These are phyloP conservation scores for Cerioporus squamosus DNA, from an alignment of 1,284 basidiomycete species.

Conservation along the genomic window DNA sequence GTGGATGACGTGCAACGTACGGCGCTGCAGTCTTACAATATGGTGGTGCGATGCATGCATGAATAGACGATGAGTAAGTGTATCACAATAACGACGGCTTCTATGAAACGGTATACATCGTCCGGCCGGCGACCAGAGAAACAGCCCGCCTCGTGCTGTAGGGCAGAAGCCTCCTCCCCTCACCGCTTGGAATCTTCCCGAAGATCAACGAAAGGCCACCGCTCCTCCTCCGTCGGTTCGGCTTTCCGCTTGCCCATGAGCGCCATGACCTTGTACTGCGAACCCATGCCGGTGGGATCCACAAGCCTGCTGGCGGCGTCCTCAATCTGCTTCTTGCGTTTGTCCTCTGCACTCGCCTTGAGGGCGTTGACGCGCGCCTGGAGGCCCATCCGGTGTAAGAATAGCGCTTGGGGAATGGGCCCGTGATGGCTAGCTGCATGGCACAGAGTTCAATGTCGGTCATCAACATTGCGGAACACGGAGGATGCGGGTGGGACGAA, in stretches of 20 bases:
- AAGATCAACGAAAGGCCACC: constrained; percentile 37
- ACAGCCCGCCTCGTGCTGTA: neutral
- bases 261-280: constrained; percentile 66
- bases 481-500: neutral
- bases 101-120: neutral
- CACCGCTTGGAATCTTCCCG: too few species aligned
- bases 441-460: neutral
- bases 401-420: constrained; percentile 61
- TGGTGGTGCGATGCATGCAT: neutral
- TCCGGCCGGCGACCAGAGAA: constrained; percentile 2
- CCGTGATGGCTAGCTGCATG: constrained; percentile 47
- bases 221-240: constrained; percentile 21
- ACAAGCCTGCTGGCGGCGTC: constrained; percentile 58
- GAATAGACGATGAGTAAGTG: neutral
- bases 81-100: neutral
- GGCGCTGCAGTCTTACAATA: neutral
- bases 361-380: constrained; percentile 55
- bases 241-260: constrained; percentile 38
- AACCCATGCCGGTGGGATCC: constrained; percentile 68
- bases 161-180: too few species aligned
- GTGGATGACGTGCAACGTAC: too few species aligned
- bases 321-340: constrained; percentile 46
- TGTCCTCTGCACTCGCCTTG: constrained; percentile 48
- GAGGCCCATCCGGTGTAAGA: constrained; percentile 64
- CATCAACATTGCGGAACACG: neutral